A percentile compares a stretch with the other conserved stretches of the same genome.
Evolutionary conservation across 176 grass and related monocot species (phyloP).

Genomic region (Stipa capillata): DNA sequence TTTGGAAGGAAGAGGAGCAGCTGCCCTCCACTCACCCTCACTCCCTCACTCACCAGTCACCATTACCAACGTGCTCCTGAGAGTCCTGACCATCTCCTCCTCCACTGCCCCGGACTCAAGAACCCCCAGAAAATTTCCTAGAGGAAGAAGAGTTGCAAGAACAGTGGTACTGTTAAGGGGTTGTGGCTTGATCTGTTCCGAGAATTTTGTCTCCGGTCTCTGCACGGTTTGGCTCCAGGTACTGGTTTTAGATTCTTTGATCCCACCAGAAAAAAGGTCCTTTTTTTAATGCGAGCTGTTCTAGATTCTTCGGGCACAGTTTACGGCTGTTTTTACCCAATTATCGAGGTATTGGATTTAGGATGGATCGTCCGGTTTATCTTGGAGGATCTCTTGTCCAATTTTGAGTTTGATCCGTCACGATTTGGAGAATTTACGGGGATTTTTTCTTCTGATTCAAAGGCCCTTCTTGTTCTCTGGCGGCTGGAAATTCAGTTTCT

Average conservation of each 20-base stretch:
- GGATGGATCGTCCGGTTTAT: background rate
- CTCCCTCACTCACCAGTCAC: background rate
- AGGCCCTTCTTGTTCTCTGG: slow-evolving; percentile 13
- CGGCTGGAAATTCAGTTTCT: background rate
- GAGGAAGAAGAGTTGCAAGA: background rate
- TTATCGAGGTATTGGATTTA: slow-evolving; percentile 3
- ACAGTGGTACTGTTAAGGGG: background rate
- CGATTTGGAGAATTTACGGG: background rate
- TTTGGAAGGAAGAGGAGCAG: slow-evolving; percentile 32
- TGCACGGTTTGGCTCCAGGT: slow-evolving; percentile 9
- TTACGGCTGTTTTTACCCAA: background rate
- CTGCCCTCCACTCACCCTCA: slow-evolving; percentile 13
- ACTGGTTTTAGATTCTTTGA: slow-evolving; percentile 18
- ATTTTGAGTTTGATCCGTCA: background rate
- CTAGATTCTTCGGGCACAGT: background rate
- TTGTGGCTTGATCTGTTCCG: slow-evolving; percentile 16
- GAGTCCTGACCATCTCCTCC: background rate
- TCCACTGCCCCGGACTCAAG: background rate
- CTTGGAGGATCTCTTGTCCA: background rate
- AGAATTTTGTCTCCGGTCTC: slow-evolving; percentile 2
- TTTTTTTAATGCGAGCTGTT: too few species aligned
- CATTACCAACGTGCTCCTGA: slow-evolving; percentile 37
- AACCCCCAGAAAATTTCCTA: background rate
- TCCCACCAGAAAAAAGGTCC: too few species aligned
- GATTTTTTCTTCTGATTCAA: background rate